These are phyloP conservation scores for Senna tora DNA, from an alignment of 306 rosid genomes.

Conservation along the genomic window DNA sequence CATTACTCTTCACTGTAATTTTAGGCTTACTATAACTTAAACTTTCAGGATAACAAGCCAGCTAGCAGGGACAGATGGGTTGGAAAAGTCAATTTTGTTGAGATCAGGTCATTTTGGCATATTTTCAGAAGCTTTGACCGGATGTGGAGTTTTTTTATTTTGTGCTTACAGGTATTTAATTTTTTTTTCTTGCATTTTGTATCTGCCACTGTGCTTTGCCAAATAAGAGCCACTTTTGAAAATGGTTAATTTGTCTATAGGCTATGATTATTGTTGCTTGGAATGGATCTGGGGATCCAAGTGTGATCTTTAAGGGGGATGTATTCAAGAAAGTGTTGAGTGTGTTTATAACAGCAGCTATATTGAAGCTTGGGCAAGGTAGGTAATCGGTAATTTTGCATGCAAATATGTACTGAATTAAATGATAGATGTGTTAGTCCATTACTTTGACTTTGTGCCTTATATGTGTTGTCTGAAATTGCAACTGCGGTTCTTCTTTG, in stretches of 20 bases:
- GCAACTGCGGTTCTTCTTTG: not conserved
- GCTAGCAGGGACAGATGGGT: slow-evolving; percentile 74
- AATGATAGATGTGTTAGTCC: not conserved
- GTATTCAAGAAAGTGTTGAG: slow-evolving; percentile 92
- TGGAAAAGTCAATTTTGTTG: slow-evolving; percentile 94
- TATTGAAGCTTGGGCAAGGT: slow-evolving; percentile 95
- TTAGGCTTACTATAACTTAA: slow-evolving; percentile 29
- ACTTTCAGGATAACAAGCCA: slow-evolving; percentile 69
- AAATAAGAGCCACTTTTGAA: slow-evolving; percentile 37
- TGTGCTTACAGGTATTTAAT: slow-evolving; percentile 82
- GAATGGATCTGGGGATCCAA: slow-evolving; percentile 86
- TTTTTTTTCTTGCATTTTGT: slow-evolving; percentile 23
- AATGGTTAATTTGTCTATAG: slow-evolving; percentile 44
- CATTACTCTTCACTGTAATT: slow-evolving; percentile 9
- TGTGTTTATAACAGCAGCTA: slow-evolving; percentile 91
- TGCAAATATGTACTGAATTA: not conserved
- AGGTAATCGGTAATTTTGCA: slow-evolving; percentile 22
- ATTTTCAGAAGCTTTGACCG: slow-evolving; percentile 97
- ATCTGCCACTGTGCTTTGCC: not conserved
- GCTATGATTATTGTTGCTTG: slow-evolving; percentile 97
- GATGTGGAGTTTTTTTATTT: slow-evolving; percentile 94
- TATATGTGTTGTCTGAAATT: not conserved
- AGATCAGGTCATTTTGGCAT: slow-evolving; percentile 97
- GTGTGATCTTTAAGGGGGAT: slow-evolving; percentile 58
- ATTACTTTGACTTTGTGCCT: slow-evolving; percentile 12